phyloP scores from a whole-genome alignment of 768 basidiomycete genomes.

The Filobasidium wieringae region DNA sequence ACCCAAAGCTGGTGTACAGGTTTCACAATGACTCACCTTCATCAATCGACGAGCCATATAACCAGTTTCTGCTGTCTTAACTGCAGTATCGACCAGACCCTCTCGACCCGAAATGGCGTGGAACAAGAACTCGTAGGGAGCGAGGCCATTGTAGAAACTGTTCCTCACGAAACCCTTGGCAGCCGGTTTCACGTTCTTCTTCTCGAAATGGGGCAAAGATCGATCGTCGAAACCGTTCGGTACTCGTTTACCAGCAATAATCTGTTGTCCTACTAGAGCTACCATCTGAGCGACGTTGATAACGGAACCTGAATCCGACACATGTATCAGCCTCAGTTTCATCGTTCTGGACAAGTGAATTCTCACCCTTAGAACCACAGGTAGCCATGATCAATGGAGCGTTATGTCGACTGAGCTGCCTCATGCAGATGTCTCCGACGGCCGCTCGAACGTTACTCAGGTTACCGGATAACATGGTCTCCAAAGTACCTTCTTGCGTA shows the following conservation, averaged over 20 bases:
- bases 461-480: constrained; percentile 86
- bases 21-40: constrained; percentile 47
- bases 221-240: constrained; percentile 98
- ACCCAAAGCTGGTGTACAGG: not conserved
- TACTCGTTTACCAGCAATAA: constrained; percentile 94
- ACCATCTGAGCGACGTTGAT: constrained; percentile 99
- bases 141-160: constrained; percentile 84
- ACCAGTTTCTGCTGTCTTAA: constrained; percentile 98
- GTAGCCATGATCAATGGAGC: constrained; percentile 98
- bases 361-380: constrained; percentile 88
- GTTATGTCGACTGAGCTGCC: constrained; percentile 90
- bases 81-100: constrained; percentile 96
- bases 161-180: constrained; percentile 98
- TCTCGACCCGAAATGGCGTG: constrained; percentile 98
- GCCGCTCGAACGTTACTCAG: constrained; percentile 91
- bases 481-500: constrained; percentile 89
- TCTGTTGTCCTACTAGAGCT: constrained; percentile 98
- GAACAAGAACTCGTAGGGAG: constrained; percentile 92
- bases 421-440: constrained; percentile 96
- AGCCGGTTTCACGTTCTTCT: constrained; percentile 89
- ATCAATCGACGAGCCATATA: constrained; percentile 99
- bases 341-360: not conserved
- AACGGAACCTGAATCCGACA: constrained; percentile 64
- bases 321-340: constrained; percentile 13
- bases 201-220: constrained; percentile 95